Evolutionary conservation across 73 alveolate genomes (phyloP), one percentile per base, ranked within the genome.

Genomic region (Paramecium pentaurelia): DNA sequence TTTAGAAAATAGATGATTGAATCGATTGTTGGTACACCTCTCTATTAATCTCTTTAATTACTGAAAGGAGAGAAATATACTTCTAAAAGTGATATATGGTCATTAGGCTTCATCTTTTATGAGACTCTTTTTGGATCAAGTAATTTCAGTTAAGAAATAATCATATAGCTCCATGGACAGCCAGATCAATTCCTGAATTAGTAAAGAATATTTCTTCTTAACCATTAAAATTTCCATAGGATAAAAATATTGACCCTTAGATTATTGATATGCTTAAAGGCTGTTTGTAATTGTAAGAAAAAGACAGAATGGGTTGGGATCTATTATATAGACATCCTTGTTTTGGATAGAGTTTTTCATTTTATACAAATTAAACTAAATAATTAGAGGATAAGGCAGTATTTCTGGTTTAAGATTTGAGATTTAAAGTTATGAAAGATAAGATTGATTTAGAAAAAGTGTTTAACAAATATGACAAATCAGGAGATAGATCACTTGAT

Each of bases 71-170:
- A 89, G 18, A 89, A 89, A 71, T 89, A 89, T 47, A 89, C 94
- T 6, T 60, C 92, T 10, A 89, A 89, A 49, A 89, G 94, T 60
- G 94, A 89, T 49, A 38, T 89, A n/a, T 89, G 94, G 94, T 89
- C 94, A 18, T 34, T 89, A 27, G 94, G 92, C 11, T 71, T 89
- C 92, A 89, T 89, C 10, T 89, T 89, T 58, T 89, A 89, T 51
- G 94, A 89, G 58, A 60, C 75, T 64, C 83, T 71, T 12, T 89
- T 18, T 51, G 94, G 94, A 11, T 16, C 38, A 27, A 87, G 88
- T 75, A 75, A 22, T 3, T 71, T 30, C 10, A 36, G 11, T 75
- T 34, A 10, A 36, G 9, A 18, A 12, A 18, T 16, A n/a, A 4
- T 20, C 70, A 6, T 12, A 27, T 45, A 40, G 73, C 94, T 71